Conservation (phyloP, 495 filamentous ascomycete species). For the Hypoxylon subgilvum region DNA sequence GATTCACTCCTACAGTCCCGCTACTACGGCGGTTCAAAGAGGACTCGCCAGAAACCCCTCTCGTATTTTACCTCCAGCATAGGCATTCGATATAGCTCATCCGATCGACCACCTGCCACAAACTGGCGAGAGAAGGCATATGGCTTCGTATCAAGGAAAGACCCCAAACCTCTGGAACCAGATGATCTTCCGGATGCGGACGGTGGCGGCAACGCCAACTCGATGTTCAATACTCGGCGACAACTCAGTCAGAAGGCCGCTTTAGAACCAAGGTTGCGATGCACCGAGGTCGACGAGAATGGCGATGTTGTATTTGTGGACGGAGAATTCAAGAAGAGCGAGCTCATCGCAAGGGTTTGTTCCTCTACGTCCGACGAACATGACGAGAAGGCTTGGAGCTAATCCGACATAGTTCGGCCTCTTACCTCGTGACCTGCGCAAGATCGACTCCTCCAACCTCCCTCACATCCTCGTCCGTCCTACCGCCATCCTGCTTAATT, state of each 20-base stretch:
- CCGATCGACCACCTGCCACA: slow-evolving; percentile 41
- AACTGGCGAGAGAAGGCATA: slow-evolving; percentile 64
- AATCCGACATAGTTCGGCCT: slow-evolving; percentile 77
- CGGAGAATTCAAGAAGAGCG: slow-evolving; percentile 95
- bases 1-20: slow-evolving; percentile 49
- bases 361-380: neutral
- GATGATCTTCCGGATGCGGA: slow-evolving; percentile 59
- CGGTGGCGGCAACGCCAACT: slow-evolving; percentile 56
- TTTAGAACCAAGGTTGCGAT: slow-evolving; percentile 82
- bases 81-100: slow-evolving; percentile 46
- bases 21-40: slow-evolving; percentile 7
- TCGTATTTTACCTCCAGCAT: slow-evolving; percentile 20
- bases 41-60: slow-evolving; percentile 7
- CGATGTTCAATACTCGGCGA: slow-evolving; percentile 65
- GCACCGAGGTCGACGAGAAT: slow-evolving; percentile 91
- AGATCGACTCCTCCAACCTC: slow-evolving; percentile 97
- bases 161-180: slow-evolving; percentile 47
- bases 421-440: slow-evolving; percentile 92
- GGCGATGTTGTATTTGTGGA: slow-evolving; percentile 95
- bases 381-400: slow-evolving; percentile 24
- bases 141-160: slow-evolving; percentile 46
- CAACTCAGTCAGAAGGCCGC: slow-evolving; percentile 71
- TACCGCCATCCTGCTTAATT: slow-evolving; percentile 90
- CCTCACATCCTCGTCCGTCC: slow-evolving; percentile 95
- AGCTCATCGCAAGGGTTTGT: slow-evolving; percentile 91